Evolutionary conservation across 192 early-diverging fungal genomes (phyloP).

Genomic region (Borealophlyctis nickersoniae): DNA sequence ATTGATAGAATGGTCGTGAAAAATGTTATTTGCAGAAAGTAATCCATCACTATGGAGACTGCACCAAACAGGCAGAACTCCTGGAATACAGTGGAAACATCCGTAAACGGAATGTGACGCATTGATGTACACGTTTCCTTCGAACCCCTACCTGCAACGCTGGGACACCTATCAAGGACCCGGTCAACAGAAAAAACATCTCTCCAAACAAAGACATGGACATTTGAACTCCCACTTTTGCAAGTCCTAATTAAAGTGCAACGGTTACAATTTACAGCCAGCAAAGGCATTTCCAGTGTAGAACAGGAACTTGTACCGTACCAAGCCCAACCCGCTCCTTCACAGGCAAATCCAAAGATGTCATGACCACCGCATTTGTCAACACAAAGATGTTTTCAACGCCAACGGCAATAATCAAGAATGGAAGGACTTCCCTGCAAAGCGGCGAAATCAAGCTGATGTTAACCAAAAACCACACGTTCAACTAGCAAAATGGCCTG

Average conservation of each 20-base stretch:
- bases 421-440: conserved; percentile 64
- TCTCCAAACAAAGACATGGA: conserved; percentile 53
- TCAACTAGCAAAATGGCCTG: neutral
- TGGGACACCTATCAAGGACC: conserved; percentile 52
- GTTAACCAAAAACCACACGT: neutral
- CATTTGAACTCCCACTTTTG: conserved; percentile 68
- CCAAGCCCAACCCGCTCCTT: conserved; percentile 67
- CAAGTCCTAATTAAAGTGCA: conserved; percentile 60
- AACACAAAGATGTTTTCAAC: conserved; percentile 75
- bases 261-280: neutral
- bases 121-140: conserved; percentile 7
- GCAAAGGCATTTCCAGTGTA: neutral
- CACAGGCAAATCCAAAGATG: conserved; percentile 68
- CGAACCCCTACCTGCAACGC: conserved; percentile 51
- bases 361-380: conserved; percentile 68
- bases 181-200: conserved; percentile 55
- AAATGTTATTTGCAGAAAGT: conserved; percentile 77
- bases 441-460: neutral
- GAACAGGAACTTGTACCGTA: too few species aligned
- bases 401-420: conserved; percentile 67
- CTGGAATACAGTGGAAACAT: conserved; percentile 8
- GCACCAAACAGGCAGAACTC: conserved; percentile 74
- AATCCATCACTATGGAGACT: conserved; percentile 70
- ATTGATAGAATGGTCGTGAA: conserved; percentile 76
- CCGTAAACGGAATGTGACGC: neutral